These are phyloP conservation scores for Alternaria gansuensis DNA, from an alignment of 2,329 filamentous ascomycete species.

Conservation along the genomic window DNA sequence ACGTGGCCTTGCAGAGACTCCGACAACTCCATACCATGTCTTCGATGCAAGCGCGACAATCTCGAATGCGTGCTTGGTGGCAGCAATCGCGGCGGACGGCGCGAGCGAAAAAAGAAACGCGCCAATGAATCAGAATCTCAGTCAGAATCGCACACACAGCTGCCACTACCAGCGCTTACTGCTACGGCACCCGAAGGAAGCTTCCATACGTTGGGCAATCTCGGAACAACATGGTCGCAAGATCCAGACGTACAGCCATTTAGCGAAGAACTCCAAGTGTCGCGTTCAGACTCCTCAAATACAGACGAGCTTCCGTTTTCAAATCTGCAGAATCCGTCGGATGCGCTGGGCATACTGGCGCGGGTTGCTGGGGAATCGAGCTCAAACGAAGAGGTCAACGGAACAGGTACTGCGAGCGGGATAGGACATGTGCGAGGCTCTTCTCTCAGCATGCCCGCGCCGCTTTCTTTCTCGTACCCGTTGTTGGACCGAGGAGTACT, in stretches of 20 bases:
- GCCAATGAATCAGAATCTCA: slow-evolving; percentile 23
- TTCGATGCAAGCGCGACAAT: slow-evolving; percentile 65
- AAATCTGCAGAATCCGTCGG: slow-evolving; percentile 60
- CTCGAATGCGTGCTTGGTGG: slow-evolving; percentile 68
- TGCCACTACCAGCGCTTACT: slow-evolving; percentile 38
- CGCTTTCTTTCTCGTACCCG: slow-evolving; percentile 55
- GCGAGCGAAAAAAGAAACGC: slow-evolving; percentile 62
- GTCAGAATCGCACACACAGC: slow-evolving; percentile 15
- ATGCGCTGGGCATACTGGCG: slow-evolving; percentile 60
- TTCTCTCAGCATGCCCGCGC: slow-evolving; percentile 27
- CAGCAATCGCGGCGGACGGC: slow-evolving; percentile 67
- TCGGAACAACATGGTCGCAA: slow-evolving; percentile 51
- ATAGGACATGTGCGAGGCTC: slow-evolving; percentile 26
- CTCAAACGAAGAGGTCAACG: slow-evolving; percentile 37
- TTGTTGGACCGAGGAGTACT: slow-evolving; percentile 55
- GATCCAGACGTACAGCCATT: slow-evolving; percentile 31
- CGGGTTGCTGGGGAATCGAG: slow-evolving; percentile 56
- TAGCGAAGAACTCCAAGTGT: slow-evolving; percentile 34
- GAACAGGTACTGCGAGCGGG: slow-evolving; percentile 20
- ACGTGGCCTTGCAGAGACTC: slow-evolving; percentile 51
- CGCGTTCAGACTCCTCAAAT: slow-evolving; percentile 44
- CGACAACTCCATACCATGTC: slow-evolving; percentile 63
- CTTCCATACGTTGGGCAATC: slow-evolving; percentile 50
- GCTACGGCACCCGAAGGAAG: slow-evolving; percentile 45
- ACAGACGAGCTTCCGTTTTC: slow-evolving; percentile 51